phyloP scores from a whole-genome alignment of 495 filamentous ascomycete genomes.

The Monascus purpureus region DNA sequence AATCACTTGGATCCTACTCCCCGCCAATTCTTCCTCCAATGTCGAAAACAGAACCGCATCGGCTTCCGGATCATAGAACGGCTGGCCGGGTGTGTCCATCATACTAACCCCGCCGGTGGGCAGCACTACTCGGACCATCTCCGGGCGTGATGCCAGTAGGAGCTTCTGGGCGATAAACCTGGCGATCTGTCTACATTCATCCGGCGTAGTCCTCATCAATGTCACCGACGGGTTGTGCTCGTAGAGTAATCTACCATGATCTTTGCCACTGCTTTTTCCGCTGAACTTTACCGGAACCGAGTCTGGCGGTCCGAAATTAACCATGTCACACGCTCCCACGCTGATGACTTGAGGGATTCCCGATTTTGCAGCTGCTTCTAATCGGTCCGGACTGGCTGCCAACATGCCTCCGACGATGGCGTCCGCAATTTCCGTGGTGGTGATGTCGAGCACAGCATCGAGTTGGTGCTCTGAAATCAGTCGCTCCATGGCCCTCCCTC shows the following conservation, averaged over 20 bases:
- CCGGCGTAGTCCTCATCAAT: conserved; percentile 40
- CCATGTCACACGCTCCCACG: conserved; percentile 54
- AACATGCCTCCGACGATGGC: conserved; percentile 47
- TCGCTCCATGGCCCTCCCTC: conserved; percentile 54
- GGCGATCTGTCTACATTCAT: conserved; percentile 41
- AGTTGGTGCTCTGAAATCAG: conserved; percentile 37
- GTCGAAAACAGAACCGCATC: conserved; percentile 32
- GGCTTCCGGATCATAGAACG: conserved; percentile 29
- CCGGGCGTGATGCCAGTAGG: conserved; percentile 13
- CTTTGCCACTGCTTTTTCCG: background rate
- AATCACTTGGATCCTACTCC: conserved; percentile 19
- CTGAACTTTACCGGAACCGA: conserved; percentile 37
- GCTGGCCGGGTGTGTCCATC: conserved; percentile 20
- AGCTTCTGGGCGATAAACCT: conserved; percentile 39
- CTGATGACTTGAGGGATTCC: conserved; percentile 49
- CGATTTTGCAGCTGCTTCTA: conserved; percentile 36
- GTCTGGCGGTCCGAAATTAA: conserved; percentile 45
- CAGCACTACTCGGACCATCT: conserved; percentile 38
- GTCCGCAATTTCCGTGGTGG: conserved; percentile 54
- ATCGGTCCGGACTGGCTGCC: conserved; percentile 35
- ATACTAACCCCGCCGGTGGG: conserved; percentile 40
- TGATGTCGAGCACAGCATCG: conserved; percentile 52
- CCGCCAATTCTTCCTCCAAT: conserved; percentile 25
- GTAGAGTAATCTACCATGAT: conserved; percentile 30
- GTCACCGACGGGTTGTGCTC: conserved; percentile 55